Evolutionary conservation across 225 moss, liverwort and hornwort species (phyloP).

Genomic region (Asterella californica): DNA sequence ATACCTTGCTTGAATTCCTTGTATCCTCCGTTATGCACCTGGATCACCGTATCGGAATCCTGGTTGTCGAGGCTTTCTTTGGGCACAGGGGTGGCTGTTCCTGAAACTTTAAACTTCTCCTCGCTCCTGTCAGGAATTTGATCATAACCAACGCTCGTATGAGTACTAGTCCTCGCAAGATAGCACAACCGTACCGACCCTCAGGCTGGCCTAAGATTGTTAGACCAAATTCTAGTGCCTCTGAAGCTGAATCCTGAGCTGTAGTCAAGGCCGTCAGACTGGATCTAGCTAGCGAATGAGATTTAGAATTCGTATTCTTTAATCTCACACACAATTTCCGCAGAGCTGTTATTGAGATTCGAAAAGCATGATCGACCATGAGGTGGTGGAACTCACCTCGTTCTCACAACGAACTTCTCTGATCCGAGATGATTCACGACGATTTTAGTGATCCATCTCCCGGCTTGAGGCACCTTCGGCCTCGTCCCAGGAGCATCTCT

Average conservation of each 20-base stretch:
- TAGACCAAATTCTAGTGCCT: too few species aligned
- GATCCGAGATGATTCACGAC: conserved; percentile 37
- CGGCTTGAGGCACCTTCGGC: conserved; percentile 19
- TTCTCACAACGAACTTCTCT: conserved; percentile 36
- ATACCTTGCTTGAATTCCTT: conserved; percentile 11
- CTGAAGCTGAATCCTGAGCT: too few species aligned
- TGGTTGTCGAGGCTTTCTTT: not conserved
- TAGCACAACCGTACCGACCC: too few species aligned
- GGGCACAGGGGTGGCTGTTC: not conserved
- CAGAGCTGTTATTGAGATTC: too few species aligned
- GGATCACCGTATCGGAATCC: not conserved
- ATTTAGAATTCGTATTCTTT: too few species aligned
- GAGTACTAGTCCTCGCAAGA: not conserved
- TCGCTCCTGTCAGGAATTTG: not conserved
- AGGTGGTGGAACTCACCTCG: conserved; percentile 20
- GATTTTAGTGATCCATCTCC: conserved; percentile 33
- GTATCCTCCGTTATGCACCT: conserved; percentile 11
- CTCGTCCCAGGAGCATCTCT: not conserved
- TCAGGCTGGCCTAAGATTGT: too few species aligned
- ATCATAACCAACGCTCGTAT: not conserved
- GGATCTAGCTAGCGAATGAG: too few species aligned
- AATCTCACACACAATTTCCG: not conserved
- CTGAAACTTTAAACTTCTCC: not conserved
- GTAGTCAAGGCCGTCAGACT: too few species aligned
- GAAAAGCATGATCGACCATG: not conserved